Evolutionary conservation across 1,139 yeast species (phyloP).

Genomic region (Geotrichum europaeum): DNA sequence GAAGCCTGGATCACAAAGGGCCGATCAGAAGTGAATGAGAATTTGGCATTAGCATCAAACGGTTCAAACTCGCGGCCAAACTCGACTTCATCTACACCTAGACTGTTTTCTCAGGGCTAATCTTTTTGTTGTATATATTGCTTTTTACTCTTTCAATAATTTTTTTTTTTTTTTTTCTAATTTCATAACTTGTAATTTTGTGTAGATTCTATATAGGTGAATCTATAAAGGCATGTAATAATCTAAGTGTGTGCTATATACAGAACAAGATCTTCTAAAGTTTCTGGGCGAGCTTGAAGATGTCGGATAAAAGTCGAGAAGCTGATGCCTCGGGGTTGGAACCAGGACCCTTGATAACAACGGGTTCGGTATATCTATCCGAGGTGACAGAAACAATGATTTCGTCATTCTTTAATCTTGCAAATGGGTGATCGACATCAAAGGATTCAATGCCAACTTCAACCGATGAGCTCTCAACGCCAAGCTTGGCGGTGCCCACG

Average conservation of each 20-base stretch:
- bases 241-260: background rate
- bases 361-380: slow-evolving; percentile 84
- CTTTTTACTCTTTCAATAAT: background rate
- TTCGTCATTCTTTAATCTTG: slow-evolving; percentile 90
- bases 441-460: slow-evolving; percentile 80
- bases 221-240: background rate
- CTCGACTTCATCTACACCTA: slow-evolving; percentile 13
- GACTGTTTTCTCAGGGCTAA: slow-evolving; percentile 2
- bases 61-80: background rate
- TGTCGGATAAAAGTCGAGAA: slow-evolving; percentile 93
- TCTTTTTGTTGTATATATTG: background rate
- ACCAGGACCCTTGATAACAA: slow-evolving; percentile 94
- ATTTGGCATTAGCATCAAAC: slow-evolving; percentile 10
- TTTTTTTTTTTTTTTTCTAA: background rate
- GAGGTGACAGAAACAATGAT: slow-evolving; percentile 89
- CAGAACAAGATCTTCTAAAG: slow-evolving; percentile 37
- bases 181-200: background rate
- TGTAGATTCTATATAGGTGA: background rate
- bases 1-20: slow-evolving; percentile 16
- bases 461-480: slow-evolving; percentile 44
- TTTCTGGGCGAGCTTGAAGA: slow-evolving; percentile 85
- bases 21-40: slow-evolving; percentile 11
- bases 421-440: slow-evolving; percentile 86
- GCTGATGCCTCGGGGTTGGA: slow-evolving; percentile 99
- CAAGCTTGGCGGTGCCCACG: slow-evolving; percentile 83